Conservation (phyloP, 192 early-diverging fungal genomes). For the Entomortierella lignicola region DNA sequence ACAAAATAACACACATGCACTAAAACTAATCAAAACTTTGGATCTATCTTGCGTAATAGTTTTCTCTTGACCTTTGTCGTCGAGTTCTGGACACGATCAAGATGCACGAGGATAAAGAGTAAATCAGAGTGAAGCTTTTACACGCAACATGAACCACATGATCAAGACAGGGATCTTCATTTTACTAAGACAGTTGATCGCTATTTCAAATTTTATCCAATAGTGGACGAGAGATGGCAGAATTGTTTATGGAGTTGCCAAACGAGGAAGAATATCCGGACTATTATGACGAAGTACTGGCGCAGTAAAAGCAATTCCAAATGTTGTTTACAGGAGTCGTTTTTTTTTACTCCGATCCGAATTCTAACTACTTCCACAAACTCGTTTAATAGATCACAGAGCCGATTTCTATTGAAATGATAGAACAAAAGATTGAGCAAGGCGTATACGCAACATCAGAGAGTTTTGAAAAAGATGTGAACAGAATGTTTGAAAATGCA, state of each 20-base stretch:
- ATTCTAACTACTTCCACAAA: background rate
- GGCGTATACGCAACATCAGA: constrained; percentile 75
- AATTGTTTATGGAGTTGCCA: constrained; percentile 85
- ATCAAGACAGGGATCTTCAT: too few species aligned
- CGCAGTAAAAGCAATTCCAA: background rate
- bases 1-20: too few species aligned
- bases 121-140: background rate
- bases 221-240: constrained; percentile 72
- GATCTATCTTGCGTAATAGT: constrained; percentile 13
- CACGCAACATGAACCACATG: too few species aligned
- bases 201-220: background rate
- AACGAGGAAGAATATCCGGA: constrained; percentile 86
- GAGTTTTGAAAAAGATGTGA: constrained; percentile 82
- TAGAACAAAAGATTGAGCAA: constrained; percentile 70
- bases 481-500: constrained; percentile 90
- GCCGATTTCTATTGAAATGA: constrained; percentile 67
- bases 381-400: constrained; percentile 65
- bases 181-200: too few species aligned
- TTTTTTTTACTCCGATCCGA: background rate
- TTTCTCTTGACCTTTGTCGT: constrained; percentile 35
- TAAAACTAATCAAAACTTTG: too few species aligned
- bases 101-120: constrained; percentile 45
- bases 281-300: constrained; percentile 77
- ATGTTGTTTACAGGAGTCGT: background rate
- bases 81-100: constrained; percentile 40